Percentiles rank a stretch among this genome's conserved stretches.
Evolutionary conservation across 352 stramenopile species (phyloP).

Genomic region (Phytophthora colocasiae): DNA sequence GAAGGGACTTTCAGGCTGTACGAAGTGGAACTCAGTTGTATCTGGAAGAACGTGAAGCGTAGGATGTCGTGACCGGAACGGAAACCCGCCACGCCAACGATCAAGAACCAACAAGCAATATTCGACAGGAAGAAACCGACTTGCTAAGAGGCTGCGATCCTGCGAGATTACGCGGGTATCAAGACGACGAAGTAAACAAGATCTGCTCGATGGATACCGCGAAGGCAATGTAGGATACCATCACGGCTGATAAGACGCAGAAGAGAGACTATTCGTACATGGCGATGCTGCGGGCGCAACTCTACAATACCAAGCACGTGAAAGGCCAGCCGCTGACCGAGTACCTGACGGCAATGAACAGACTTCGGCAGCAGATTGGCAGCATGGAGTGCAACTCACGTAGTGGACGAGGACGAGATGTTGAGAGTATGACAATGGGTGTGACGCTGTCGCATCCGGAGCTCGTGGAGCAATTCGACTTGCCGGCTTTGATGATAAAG

Average conservation of each 20-base stretch:
- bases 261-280: constrained; percentile 2
- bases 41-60: background rate
- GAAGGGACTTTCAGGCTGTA: background rate
- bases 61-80: background rate
- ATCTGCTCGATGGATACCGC: background rate
- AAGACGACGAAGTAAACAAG: background rate
- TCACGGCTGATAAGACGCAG: background rate
- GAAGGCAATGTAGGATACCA: background rate
- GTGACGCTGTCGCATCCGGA: constrained; percentile 3
- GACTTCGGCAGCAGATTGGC: background rate
- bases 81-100: background rate
- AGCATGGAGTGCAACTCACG: background rate
- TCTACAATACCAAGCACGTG: background rate
- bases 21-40: background rate
- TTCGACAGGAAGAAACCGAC: background rate
- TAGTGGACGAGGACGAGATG: constrained; percentile 4
- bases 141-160: background rate
- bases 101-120: background rate
- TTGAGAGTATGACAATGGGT: background rate
- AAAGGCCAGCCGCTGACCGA: background rate
- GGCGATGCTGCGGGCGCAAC: background rate
- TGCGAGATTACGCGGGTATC: background rate
- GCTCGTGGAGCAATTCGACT: constrained; percentile 7
- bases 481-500: background rate
- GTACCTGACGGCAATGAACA: background rate